Evolutionary conservation across 768 basidiomycete species (phyloP).

Genomic region (Leccinum rimulosum): DNA sequence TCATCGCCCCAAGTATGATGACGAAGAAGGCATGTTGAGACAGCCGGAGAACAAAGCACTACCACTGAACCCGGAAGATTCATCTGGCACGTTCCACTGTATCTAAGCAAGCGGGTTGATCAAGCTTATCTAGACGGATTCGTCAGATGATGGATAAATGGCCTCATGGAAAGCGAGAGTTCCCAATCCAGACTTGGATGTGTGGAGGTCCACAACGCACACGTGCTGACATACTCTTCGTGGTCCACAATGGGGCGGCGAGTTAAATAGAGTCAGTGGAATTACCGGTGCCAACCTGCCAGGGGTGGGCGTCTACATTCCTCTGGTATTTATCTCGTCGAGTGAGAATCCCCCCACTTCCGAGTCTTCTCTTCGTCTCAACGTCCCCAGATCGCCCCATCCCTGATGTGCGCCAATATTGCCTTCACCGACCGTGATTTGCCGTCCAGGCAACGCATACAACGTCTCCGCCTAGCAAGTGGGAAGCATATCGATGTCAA

Average conservation of each 20-base stretch:
- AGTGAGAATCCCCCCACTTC: not conserved
- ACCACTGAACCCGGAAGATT: conserved; percentile 7
- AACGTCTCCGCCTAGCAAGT: conserved; percentile 10
- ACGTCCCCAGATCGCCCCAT: not conserved
- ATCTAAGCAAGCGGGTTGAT: conserved; percentile 8
- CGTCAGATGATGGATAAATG: conserved; percentile 9
- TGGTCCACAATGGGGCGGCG: conserved; percentile 6
- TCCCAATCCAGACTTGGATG: conserved; percentile 12
- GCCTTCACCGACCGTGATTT: conserved; percentile 1
- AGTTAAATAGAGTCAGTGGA: conserved; percentile 24
- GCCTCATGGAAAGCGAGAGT: conserved; percentile 16
- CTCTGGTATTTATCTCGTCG: conserved; percentile 8
- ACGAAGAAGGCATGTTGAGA: not conserved
- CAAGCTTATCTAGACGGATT: conserved; percentile 6
- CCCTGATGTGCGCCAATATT: conserved; percentile 13
- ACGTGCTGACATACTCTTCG: conserved; percentile 7
- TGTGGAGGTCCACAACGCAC: conserved; percentile 25
- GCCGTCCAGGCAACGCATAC: conserved; percentile 6
- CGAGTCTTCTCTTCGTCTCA: not conserved
- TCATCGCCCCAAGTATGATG: no score
- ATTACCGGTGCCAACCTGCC: not conserved
- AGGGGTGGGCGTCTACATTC: not conserved
- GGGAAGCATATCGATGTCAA: conserved; percentile 15
- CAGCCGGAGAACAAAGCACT: conserved; percentile 2
- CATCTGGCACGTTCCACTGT: conserved; percentile 11